These are phyloP conservation scores for Prunus salicina DNA, from an alignment of 306 rosid species.

Conservation along the genomic window DNA sequence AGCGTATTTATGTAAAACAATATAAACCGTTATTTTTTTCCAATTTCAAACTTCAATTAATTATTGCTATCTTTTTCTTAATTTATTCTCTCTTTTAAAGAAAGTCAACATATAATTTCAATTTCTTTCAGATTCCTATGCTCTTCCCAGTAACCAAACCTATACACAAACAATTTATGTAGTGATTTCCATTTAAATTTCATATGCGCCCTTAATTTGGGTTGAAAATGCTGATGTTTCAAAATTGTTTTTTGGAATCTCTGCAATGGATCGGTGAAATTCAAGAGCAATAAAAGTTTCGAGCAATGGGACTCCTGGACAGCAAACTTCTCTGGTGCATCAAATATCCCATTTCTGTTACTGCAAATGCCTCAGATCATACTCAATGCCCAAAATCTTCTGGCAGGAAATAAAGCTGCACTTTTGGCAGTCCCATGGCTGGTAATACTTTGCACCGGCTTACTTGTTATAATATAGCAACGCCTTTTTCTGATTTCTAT, in stretches of 20 bases:
- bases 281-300: slow-evolving; percentile 38
- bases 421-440: slow-evolving; percentile 88
- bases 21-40: too few species aligned
- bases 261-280: slow-evolving; percentile 51
- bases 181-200: neutral
- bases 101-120: too few species aligned
- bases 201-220: neutral
- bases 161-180: too few species aligned
- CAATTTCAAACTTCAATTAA: neutral
- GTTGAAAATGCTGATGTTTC: neutral
- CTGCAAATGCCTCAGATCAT: slow-evolving; percentile 85
- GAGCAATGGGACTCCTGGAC: slow-evolving; percentile 79
- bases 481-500: neutral
- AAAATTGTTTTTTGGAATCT: slow-evolving; percentile 18
- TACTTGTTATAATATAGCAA: neutral
- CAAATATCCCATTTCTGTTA: slow-evolving; percentile 76
- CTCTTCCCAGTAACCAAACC: neutral
- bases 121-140: neutral
- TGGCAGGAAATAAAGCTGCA: slow-evolving; percentile 63
- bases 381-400: slow-evolving; percentile 73
- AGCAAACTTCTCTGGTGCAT: slow-evolving; percentile 74
- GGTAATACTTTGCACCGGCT: slow-evolving; percentile 30
- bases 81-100: neutral
- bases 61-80: neutral
- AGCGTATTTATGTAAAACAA: too few species aligned